Conservation (phyloP, 139 green algal species). For the Picochlorum costavermella region DNA sequence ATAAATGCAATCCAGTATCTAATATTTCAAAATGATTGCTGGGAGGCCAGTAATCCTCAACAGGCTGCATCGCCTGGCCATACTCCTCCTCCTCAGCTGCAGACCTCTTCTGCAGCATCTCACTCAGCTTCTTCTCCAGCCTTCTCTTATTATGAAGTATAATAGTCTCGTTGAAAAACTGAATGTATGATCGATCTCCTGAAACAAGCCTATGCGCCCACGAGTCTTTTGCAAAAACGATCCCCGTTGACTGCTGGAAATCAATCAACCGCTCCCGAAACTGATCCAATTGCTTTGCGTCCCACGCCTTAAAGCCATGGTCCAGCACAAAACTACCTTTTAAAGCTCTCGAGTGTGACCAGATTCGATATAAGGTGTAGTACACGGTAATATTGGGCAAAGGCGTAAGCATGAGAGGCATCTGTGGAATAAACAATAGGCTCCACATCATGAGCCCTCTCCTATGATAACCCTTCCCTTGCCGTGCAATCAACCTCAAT, state of each 20-base stretch:
- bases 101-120: not conserved
- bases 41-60: not conserved
- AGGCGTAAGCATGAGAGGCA: constrained; percentile 33
- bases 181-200: constrained; percentile 12
- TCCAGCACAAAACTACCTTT: constrained; percentile 25
- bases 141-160: not conserved
- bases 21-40: not conserved
- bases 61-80: not conserved
- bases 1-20: not conserved
- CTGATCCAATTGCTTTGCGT: constrained; percentile 22
- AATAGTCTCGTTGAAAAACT: not conserved
- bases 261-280: constrained; percentile 19
- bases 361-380: constrained; percentile 51
- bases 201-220: constrained; percentile 20
- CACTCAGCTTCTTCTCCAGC: not conserved
- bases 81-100: not conserved
- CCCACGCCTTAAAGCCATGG: constrained; percentile 17
- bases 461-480: constrained; percentile 22
- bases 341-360: constrained; percentile 43
- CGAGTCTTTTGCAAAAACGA: not conserved
- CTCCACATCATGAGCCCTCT: constrained; percentile 26
- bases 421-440: constrained; percentile 26
- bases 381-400: constrained; percentile 65
- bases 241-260: not conserved
- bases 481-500: constrained; percentile 35